phyloP scores from a whole-genome alignment of 2,329 filamentous ascomycete species.

The Colletotrichum falcatum region DNA sequence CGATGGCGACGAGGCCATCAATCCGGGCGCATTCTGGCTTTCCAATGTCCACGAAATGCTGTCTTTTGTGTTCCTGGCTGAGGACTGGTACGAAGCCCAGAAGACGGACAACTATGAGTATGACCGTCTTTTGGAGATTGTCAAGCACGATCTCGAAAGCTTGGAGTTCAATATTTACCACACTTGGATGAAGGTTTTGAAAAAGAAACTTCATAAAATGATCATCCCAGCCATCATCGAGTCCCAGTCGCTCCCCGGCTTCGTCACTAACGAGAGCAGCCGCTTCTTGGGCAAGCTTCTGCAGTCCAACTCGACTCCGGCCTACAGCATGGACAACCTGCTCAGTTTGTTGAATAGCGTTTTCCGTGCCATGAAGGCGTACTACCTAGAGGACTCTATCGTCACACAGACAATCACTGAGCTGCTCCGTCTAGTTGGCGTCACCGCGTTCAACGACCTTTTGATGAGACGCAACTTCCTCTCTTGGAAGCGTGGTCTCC shows the following conservation, averaged over 20 bases:
- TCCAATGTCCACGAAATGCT: slow-evolving; percentile 99
- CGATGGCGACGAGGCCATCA: slow-evolving; percentile 96
- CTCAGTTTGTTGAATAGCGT: slow-evolving; percentile 96
- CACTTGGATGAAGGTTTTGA: slow-evolving; percentile 99
- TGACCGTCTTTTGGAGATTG: slow-evolving; percentile 95
- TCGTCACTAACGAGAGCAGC: slow-evolving; percentile 98
- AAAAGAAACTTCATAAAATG: slow-evolving; percentile 99
- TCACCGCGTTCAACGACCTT: slow-evolving; percentile 98
- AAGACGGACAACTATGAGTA: slow-evolving; percentile 99
- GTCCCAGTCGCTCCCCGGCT: slow-evolving; percentile 96
- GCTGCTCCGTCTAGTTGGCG: slow-evolving; percentile 90
- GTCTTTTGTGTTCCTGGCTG: slow-evolving; percentile 97
- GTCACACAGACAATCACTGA: slow-evolving; percentile 96
- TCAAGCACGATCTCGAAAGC: slow-evolving; percentile 98
- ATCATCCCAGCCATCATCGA: slow-evolving; percentile 99
- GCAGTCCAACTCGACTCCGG: slow-evolving; percentile 87
- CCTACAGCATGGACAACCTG: slow-evolving; percentile 99
- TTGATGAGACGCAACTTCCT: slow-evolving; percentile 98
- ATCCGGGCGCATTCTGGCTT: slow-evolving; percentile 97
- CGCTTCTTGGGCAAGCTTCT: slow-evolving; percentile 97
- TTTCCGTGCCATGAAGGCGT: slow-evolving; percentile 98
- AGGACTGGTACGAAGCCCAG: slow-evolving; percentile 99
- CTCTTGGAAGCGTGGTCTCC: slow-evolving; percentile 98
- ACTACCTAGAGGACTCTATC: slow-evolving; percentile 96
- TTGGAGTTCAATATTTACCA: slow-evolving; percentile 99